Conservation (phyloP, 1,284 basidiomycete species). For the Phlebopus sp. region DNA sequence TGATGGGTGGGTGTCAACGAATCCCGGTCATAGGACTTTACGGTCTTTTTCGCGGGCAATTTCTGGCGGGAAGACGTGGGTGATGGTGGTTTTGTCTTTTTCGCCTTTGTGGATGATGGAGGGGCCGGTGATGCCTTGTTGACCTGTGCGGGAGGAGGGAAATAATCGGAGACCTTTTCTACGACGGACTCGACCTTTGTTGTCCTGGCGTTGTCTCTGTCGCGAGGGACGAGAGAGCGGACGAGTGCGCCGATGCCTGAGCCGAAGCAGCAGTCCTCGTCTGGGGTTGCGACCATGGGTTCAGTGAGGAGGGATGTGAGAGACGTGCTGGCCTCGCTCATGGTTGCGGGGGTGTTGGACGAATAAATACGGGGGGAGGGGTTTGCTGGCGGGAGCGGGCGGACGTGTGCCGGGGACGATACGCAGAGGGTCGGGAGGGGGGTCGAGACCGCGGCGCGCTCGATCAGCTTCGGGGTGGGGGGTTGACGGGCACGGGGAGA, state of each 20-base stretch:
- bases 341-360: conserved; percentile 13
- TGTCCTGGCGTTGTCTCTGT: conserved; percentile 21
- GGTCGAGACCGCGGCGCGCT: conserved; percentile 28
- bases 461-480: conserved; percentile 32
- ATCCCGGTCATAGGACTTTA: conserved; percentile 10
- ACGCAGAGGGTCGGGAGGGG: conserved; percentile 29
- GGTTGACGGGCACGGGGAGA: conserved; percentile 22
- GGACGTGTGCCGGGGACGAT: conserved; percentile 24
- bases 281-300: conserved; percentile 31
- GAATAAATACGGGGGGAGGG: conserved; percentile 19
- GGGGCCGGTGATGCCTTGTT: conserved; percentile 16
- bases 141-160: conserved; percentile 17
- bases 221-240: conserved; percentile 29
- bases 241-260: conserved; percentile 29
- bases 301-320: conserved; percentile 32
- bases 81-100: conserved; percentile 10
- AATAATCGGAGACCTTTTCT: conserved; percentile 34
- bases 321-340: conserved; percentile 34
- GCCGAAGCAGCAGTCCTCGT: conserved; percentile 29
- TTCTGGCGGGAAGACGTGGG: conserved; percentile 19
- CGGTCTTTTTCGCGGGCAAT: conserved; percentile 10
- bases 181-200: conserved; percentile 19
- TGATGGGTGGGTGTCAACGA: conserved; percentile 22
- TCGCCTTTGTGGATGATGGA: conserved; percentile 18
- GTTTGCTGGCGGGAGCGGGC: conserved; percentile 20